Evolutionary conservation across 169 alveolate species (phyloP), one percentile per base, ranked within the genome.

Genomic region (Cryptosporidium ryanae): DNA sequence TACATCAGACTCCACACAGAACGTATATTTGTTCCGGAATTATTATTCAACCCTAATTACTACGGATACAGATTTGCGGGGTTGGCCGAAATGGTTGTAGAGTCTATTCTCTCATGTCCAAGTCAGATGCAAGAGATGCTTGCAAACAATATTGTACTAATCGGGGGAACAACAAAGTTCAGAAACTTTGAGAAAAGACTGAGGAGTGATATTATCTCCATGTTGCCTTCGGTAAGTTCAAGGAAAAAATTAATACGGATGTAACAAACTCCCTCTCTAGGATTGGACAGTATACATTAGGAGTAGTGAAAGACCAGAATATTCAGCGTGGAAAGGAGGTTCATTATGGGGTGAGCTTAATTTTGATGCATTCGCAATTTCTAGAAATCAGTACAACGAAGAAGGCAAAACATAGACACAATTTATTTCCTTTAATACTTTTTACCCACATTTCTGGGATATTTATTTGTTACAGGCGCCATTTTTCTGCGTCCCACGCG

Each of bases 401-500:
- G 21, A 21, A 2, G 38, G 48, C 21, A n/a, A n/a, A 32, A 21
- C 12, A 52, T n/a, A 52, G 21, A 8, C 63, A 5, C n/a, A n/a
- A n/a, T n/a, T n/a, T n/a, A n/a, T n/a, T n/a, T n/a, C n/a, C n/a
- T n/a, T n/a, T n/a, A n/a, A n/a, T n/a, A n/a, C n/a, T n/a, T n/a
- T 38, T 38, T 38, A 6, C 46, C 46, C 46, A 38, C 46, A 38
- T 38, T 38, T 38, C 8, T 38, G 46, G 46, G 46, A 10, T 38
- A 38, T 38, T 38, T 38, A 38, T 38, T 38, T 38, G 46, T 38
- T 38, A 4, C 8, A 1, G 46, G 46, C 46, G 46, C 27, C 63
- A 21, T 52, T 52, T n/a, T 59, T 38, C 32, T 71, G 46, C 87
- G 87, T 76, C 87, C 76, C 87, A 76, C 70, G 87, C 87, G 87